phyloP scores from a whole-genome alignment of 192 early-diverging fungal species.

The Phycomyces nitens region DNA sequence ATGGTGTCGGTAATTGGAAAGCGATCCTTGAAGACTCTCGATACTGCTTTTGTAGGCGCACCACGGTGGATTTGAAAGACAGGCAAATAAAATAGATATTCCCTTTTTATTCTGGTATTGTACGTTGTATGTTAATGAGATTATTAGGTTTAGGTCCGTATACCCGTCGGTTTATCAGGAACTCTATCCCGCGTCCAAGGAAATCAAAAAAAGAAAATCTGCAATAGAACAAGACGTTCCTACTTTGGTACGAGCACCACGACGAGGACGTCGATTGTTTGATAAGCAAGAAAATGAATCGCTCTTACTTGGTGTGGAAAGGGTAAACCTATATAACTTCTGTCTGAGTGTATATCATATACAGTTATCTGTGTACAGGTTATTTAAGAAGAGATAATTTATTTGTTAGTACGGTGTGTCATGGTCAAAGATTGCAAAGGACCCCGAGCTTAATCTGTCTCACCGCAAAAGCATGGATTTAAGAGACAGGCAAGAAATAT shows the following conservation, averaged over 20 bases:
- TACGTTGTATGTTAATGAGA: no score
- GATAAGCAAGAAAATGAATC: background rate
- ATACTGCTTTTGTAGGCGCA: background rate
- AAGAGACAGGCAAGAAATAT: conserved; percentile 5
- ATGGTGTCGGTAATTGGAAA: conserved; percentile 11
- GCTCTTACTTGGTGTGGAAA: conserved; percentile 1
- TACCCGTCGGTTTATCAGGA: no score
- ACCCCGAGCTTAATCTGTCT: conserved; percentile 5
- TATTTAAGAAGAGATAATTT: background rate
- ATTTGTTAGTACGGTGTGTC: conserved; percentile 5
- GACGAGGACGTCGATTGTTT: background rate
- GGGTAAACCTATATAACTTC: no score
- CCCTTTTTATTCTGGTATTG: no score
- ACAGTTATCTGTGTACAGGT: no score
- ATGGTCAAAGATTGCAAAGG: conserved; percentile 10
- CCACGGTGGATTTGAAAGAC: conserved; percentile 14
- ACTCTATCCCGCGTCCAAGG: no score
- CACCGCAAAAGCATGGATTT: background rate
- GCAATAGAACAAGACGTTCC: no score
- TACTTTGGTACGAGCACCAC: background rate
- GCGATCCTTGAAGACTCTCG: conserved; percentile 1
- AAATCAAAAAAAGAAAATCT: no score
- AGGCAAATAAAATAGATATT: conserved; percentile 1
- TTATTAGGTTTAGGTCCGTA: no score
- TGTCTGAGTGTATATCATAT: no score